phyloP scores from a whole-genome alignment of 1,139 yeast species.

The Yamadazyma kanchanaburiensis region DNA sequence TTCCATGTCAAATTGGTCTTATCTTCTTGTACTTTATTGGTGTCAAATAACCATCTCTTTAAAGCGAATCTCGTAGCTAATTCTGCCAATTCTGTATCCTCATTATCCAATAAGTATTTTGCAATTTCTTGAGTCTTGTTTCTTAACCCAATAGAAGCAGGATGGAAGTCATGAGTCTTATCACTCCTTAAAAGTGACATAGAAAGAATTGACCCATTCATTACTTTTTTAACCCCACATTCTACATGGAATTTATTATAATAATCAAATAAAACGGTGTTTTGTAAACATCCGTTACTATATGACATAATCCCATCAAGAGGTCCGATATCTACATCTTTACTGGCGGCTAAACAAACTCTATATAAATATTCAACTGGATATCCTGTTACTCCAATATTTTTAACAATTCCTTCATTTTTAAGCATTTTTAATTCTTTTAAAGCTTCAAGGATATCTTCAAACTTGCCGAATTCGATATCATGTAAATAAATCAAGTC shows the following conservation, averaged over 20 bases:
- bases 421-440: constrained; percentile 57
- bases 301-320: constrained; percentile 78
- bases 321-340: constrained; percentile 37
- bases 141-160: constrained; percentile 64
- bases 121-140: constrained; percentile 56
- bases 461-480: constrained; percentile 70
- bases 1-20: constrained; percentile 19
- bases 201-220: constrained; percentile 82
- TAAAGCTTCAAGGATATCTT: constrained; percentile 60
- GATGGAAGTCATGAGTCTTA: constrained; percentile 75
- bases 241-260: constrained; percentile 47
- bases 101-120: constrained; percentile 28
- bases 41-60: constrained; percentile 49
- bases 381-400: constrained; percentile 84
- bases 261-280: constrained; percentile 51
- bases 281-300: constrained; percentile 81
- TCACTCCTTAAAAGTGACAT: constrained; percentile 80
- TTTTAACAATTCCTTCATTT: constrained; percentile 56
- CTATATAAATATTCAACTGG: constrained; percentile 67
- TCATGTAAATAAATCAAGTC: constrained; percentile 88
- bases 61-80: constrained; percentile 77
- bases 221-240: constrained; percentile 53
- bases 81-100: constrained; percentile 68
- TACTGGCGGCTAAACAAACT: constrained; percentile 37
- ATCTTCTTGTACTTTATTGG: constrained; percentile 5